Conservation (phyloP, 2,329 filamentous ascomycete species). For the Leptographium wingfieldii region DNA sequence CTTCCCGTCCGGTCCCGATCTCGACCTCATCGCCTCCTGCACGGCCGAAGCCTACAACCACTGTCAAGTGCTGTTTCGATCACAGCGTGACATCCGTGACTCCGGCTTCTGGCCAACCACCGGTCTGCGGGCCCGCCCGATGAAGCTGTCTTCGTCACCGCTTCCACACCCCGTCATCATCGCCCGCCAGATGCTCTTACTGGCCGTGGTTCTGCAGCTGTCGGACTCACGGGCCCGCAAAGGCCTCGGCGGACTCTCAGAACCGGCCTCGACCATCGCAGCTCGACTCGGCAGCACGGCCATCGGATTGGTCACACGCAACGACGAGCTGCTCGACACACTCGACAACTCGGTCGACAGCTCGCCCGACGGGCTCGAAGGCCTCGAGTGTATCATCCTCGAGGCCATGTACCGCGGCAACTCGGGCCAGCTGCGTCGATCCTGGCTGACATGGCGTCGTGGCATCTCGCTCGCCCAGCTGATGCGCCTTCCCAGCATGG, state of each 20-base stretch:
- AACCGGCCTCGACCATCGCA: slow-evolving; percentile 7
- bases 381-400: slow-evolving; percentile 37
- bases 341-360: slow-evolving; percentile 20
- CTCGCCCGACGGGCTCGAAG: slow-evolving; percentile 27
- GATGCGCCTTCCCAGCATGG: slow-evolving; percentile 6
- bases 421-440: slow-evolving; percentile 29
- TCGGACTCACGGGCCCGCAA: slow-evolving; percentile 7
- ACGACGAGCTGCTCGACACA: slow-evolving; percentile 31
- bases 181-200: slow-evolving; percentile 21
- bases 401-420: slow-evolving; percentile 34
- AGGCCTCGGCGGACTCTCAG: slow-evolving; percentile 11
- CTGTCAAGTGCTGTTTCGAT: slow-evolving; percentile 5
- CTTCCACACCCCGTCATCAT: slow-evolving; percentile 17
- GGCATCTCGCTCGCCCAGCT: slow-evolving; percentile 22
- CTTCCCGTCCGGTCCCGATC: slow-evolving; percentile 5
- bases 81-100: slow-evolving; percentile 1
- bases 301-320: slow-evolving; percentile 25
- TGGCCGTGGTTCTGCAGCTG: slow-evolving; percentile 21
- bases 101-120: slow-evolving; percentile 3
- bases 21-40: slow-evolving; percentile 3
- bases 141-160: not conserved
- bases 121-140: not conserved
- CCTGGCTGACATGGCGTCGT: slow-evolving; percentile 32
- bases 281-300: slow-evolving; percentile 5
- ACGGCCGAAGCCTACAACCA: slow-evolving; percentile 1